phyloP scores from a whole-genome alignment of 179 eudicot genomes.

The Amaranthus tricolor region DNA sequence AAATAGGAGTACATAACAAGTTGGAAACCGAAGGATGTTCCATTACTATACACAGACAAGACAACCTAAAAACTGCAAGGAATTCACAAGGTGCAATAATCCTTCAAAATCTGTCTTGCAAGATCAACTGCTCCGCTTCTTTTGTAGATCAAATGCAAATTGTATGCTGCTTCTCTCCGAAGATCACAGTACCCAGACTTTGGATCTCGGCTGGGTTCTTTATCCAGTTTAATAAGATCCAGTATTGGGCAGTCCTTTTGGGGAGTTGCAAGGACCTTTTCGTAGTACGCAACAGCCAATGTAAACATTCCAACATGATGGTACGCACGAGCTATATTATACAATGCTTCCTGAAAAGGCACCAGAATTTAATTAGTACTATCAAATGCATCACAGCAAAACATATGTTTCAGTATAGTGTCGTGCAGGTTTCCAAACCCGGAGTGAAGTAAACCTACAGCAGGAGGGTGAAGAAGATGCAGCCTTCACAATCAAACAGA shows the following conservation, averaged over 20 bases:
- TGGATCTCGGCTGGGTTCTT: constrained; percentile 20
- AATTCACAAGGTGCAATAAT: constrained; percentile 41
- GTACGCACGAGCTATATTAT: constrained; percentile 73
- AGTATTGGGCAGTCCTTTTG: constrained; percentile 65
- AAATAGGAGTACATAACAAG: too few species aligned
- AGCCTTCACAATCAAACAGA: too few species aligned
- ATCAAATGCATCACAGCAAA: background rate
- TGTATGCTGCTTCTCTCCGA: constrained; percentile 78
- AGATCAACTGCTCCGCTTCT: constrained; percentile 72
- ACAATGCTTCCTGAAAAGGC: constrained; percentile 62
- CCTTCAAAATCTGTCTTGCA: constrained; percentile 75
- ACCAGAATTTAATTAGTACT: background rate
- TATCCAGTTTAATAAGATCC: constrained; percentile 40
- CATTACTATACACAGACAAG: background rate
- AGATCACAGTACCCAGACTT: constrained; percentile 67
- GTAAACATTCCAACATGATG: constrained; percentile 80
- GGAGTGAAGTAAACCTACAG: too few species aligned
- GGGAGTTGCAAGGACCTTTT: constrained; percentile 57
- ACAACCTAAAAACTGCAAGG: background rate
- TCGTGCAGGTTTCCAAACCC: too few species aligned
- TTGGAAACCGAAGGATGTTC: too few species aligned
- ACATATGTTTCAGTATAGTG: too few species aligned
- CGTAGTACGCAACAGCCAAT: constrained; percentile 64
- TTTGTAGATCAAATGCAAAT: constrained; percentile 75
- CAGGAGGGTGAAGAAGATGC: too few species aligned